A percentile compares a stretch with the other conserved stretches of the same genome.
These are phyloP conservation scores for Annona cherimola DNA, from an alignment of 164 flowering plant genomes.

Conservation along the genomic window DNA sequence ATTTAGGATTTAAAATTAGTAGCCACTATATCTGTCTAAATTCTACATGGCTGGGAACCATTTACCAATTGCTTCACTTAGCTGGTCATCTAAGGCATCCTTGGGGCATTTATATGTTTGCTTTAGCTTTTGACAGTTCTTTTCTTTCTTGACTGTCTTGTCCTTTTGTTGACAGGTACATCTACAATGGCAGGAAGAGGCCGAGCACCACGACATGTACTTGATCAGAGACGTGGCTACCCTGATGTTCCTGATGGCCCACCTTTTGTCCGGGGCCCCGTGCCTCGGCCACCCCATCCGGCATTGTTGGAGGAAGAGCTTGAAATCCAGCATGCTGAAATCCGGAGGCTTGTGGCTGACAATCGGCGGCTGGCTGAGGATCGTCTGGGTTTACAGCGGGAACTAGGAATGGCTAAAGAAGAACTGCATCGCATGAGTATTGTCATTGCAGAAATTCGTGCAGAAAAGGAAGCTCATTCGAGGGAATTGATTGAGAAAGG, in stretches of 20 bases:
- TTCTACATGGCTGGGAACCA: too few species aligned
- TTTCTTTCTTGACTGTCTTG: not conserved
- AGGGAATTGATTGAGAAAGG: conserved; percentile 82
- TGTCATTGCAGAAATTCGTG: conserved; percentile 52
- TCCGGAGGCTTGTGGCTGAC: conserved; percentile 69
- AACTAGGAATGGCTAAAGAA: conserved; percentile 67
- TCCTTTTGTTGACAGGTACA: not conserved
- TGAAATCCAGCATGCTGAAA: conserved; percentile 67
- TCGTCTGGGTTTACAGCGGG: conserved; percentile 56
- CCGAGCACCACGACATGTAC: conserved; percentile 51
- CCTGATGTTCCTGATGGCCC: conserved; percentile 47
- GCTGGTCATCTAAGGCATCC: too few species aligned
- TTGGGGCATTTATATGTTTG: too few species aligned
- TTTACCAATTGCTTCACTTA: too few species aligned
- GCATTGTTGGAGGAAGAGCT: conserved; percentile 85
- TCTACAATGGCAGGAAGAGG: conserved; percentile 71
- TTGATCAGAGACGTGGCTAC: conserved; percentile 49
- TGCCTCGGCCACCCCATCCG: conserved; percentile 67
- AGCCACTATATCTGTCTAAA: too few species aligned
- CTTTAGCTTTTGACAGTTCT: not conserved
- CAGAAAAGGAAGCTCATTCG: conserved; percentile 64
- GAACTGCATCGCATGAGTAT: conserved; percentile 77
- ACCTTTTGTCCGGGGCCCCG: conserved; percentile 39
- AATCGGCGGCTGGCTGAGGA: conserved; percentile 75
- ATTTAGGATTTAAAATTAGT: too few species aligned